Base-by-base conservation (phyloP, 2,329 filamentous ascomycete genomes). In the Calycina herbarum region DNA sequence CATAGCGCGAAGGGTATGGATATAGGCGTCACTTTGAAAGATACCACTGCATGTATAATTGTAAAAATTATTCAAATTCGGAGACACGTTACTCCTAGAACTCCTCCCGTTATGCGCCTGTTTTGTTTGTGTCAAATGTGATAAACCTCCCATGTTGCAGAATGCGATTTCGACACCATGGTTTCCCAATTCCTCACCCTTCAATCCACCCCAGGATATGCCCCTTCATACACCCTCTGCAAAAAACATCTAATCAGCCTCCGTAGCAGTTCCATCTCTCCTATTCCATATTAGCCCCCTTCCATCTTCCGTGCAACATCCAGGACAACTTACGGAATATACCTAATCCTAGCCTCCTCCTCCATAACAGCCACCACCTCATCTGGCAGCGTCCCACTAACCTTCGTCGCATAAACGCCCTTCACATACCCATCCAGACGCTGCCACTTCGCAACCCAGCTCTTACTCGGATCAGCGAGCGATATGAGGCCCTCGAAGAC, bases 381-480 rank as follows among this genome's bases (percentile, higher is more conserved):
- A 70, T 90, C 87, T 5, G 88, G 87, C 66, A 90, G 78, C 76
- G 92, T 87, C 20, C 95, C 95, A 38, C 91, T 93, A 29, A 99
- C 95, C 81, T 98, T 97, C 64, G 93, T 91, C 20, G 95, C 95
- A 80, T 99, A 99, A 65, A 96, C 89, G 63, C 95, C 95, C 17
- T 88, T 86, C 62, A 95, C 90, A 78, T 96, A 98, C 64, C 87
- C 87, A 77, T 97, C 92, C 66, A 99, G 81, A 8, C 95, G 87
- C 83, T 98, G 93, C 90, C 94, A 98, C 76, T 92, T 92, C n/a
- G 94, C 94, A 59, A 98, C 92, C 95, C 95, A 99, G 74, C 92
- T 96, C 71, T 84, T 86, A 56, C 81, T 81, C n/a, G 94, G 94
- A 76, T 97, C 89, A 59, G 89, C 87, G 45, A 98, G 85, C 51